Conservation (phyloP, 1,139 yeast species). For the Diutina pseudorugosa region DNA sequence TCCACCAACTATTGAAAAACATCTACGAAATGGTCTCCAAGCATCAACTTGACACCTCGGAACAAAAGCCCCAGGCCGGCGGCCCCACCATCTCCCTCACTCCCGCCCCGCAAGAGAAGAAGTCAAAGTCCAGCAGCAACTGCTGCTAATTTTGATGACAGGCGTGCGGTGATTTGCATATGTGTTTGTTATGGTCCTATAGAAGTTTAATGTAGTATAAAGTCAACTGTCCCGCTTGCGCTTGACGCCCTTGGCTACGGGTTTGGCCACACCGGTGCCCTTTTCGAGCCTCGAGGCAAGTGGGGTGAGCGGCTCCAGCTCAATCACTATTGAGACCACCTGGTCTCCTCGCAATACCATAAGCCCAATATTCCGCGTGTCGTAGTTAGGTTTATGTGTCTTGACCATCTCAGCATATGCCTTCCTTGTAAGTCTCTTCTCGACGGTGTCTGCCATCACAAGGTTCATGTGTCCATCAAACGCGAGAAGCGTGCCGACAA, state of each 20-base stretch:
- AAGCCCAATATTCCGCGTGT: slow-evolving; percentile 67
- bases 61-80: slow-evolving; percentile 21
- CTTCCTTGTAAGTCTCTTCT: slow-evolving; percentile 62
- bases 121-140: slow-evolving; percentile 46
- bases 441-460: slow-evolving; percentile 78
- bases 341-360: slow-evolving; percentile 83
- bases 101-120: slow-evolving; percentile 80
- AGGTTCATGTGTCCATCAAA: slow-evolving; percentile 86
- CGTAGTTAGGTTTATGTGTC: slow-evolving; percentile 24
- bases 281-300: slow-evolving; percentile 28
- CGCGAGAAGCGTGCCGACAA: slow-evolving; percentile 72
- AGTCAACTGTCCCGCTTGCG: neutral
- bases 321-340: slow-evolving; percentile 72
- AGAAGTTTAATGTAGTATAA: slow-evolving; percentile 3
- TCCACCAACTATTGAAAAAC: slow-evolving; percentile 83
- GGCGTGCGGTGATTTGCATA: neutral
- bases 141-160: slow-evolving; percentile 37
- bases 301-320: slow-evolving; percentile 58
- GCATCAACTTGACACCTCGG: slow-evolving; percentile 72
- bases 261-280: slow-evolving; percentile 30
- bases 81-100: slow-evolving; percentile 92
- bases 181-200: neutral
- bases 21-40: slow-evolving; percentile 88
- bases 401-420: slow-evolving; percentile 26
- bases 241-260: slow-evolving; percentile 8